A percentile compares a stretch with the other conserved stretches of the same genome.
These are phyloP conservation scores for Entophlyctis luteolus DNA, from an alignment of 192 early-diverging fungal species.

Conservation along the genomic window DNA sequence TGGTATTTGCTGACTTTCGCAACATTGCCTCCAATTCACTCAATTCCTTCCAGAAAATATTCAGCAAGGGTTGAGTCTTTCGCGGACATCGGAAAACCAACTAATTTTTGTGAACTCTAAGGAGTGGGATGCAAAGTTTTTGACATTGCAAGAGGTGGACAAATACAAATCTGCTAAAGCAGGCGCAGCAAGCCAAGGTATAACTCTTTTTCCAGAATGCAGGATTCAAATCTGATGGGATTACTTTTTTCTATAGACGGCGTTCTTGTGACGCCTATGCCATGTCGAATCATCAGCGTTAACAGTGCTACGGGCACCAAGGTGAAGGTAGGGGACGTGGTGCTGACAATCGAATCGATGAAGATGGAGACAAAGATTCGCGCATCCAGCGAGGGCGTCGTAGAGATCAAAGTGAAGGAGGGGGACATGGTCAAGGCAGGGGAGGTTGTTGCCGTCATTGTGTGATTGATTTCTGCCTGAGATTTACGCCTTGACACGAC, in stretches of 20 bases:
- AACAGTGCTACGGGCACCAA: constrained; percentile 46
- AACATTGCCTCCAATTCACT: neutral
- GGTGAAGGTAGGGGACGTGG: constrained; percentile 53
- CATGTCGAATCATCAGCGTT: constrained; percentile 57
- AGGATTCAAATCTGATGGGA: neutral
- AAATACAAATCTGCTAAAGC: neutral
- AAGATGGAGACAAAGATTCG: constrained; percentile 61
- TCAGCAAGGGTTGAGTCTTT: neutral
- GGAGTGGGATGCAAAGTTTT: neutral
- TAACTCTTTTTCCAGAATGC: neutral
- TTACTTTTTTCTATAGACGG: neutral
- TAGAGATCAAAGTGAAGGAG: constrained; percentile 52
- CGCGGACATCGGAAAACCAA: neutral
- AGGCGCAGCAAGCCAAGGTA: neutral
- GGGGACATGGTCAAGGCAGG: constrained; percentile 60
- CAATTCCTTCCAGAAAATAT: neutral
- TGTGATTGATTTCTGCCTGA: neutral
- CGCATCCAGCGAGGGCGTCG: constrained; percentile 51
- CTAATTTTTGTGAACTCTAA: neutral
- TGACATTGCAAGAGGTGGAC: neutral
- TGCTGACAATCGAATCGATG: constrained; percentile 65
- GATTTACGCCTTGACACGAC: neutral
- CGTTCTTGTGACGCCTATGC: constrained; percentile 49
- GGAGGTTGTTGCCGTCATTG: constrained; percentile 34
- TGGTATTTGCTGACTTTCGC: neutral